These are phyloP conservation scores for Coniochaeta sp. DNA, from an alignment of 2,329 filamentous ascomycete genomes.

Conservation along the genomic window DNA sequence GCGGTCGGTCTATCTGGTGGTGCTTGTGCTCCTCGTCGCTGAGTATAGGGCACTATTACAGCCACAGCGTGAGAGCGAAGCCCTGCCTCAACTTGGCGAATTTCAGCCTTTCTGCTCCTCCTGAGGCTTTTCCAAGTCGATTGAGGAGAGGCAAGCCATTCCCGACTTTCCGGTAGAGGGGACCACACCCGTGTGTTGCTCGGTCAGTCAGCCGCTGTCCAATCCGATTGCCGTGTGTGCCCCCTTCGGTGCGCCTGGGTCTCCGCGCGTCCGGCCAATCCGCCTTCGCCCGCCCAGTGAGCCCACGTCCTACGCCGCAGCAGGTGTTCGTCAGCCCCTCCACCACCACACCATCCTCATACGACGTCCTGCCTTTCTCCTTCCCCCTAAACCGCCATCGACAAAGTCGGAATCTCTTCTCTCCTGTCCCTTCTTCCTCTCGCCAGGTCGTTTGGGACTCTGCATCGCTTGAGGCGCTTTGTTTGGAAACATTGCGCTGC, in stretches of 20 bases:
- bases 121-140: too few species aligned
- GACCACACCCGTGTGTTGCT: not conserved
- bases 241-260: not conserved
- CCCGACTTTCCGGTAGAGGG: not conserved
- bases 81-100: not conserved
- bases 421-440: not conserved
- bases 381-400: not conserved
- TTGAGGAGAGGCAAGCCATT: not conserved
- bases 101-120: not conserved
- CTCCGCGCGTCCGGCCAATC: not conserved
- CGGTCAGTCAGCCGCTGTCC: not conserved
- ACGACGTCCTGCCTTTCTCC: not conserved
- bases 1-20: not conserved
- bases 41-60: not conserved
- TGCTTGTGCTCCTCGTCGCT: not conserved
- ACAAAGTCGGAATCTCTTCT: not conserved
- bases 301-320: not conserved
- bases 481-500: not conserved
- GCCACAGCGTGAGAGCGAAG: too few species aligned
- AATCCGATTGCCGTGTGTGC: not conserved
- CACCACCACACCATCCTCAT: not conserved
- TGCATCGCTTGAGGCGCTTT: not conserved
- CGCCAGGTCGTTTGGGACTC: not conserved
- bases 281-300: not conserved
- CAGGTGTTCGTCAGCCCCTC: slow-evolving; percentile 1